phyloP scores from a whole-genome alignment of 2,329 filamentous ascomycete genomes.

The Penicillium capsulatum region DNA sequence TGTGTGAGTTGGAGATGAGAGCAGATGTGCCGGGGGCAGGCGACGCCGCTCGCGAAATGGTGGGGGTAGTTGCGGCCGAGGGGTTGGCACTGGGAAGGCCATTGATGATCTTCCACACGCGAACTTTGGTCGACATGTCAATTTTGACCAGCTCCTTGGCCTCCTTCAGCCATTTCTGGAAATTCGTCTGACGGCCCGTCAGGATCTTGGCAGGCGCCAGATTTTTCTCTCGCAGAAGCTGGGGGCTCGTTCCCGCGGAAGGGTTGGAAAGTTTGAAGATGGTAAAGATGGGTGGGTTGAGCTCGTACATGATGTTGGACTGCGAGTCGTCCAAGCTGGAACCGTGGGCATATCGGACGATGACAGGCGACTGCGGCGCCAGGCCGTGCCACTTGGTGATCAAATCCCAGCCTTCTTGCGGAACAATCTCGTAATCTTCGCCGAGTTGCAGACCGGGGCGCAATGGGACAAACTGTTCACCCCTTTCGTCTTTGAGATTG shows the following conservation, averaged over 20 bases:
- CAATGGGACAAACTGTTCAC: conserved; percentile 63
- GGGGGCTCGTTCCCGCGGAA: conserved; percentile 55
- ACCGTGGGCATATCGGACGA: conserved; percentile 73
- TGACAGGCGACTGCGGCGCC: conserved; percentile 63
- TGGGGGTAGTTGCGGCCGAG: conserved; percentile 44
- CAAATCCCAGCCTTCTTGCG: conserved; percentile 74
- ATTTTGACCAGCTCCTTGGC: conserved; percentile 67
- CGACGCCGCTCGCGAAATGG: conserved; percentile 42
- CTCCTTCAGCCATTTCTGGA: conserved; percentile 70
- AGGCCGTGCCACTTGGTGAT: conserved; percentile 80
- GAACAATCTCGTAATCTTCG: conserved; percentile 74
- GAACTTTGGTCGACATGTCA: conserved; percentile 66
- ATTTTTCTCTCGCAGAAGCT: conserved; percentile 58
- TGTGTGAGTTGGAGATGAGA: conserved; percentile 41
- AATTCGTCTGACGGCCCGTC: conserved; percentile 65
- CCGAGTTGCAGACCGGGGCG: conserved; percentile 60
- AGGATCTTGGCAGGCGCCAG: conserved; percentile 63
- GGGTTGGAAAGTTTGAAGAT: conserved; percentile 70
- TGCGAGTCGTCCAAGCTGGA: conserved; percentile 53
- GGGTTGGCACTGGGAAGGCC: conserved; percentile 44
- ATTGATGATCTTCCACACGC: conserved; percentile 63
- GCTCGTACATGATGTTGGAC: conserved; percentile 70
- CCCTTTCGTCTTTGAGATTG: conserved; percentile 44
- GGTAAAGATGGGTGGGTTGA: conserved; percentile 78
- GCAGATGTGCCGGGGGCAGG: conserved; percentile 41